Evolutionary conservation across 1,139 yeast species (phyloP).

Genomic region (Wickerhamiella infanticola): DNA sequence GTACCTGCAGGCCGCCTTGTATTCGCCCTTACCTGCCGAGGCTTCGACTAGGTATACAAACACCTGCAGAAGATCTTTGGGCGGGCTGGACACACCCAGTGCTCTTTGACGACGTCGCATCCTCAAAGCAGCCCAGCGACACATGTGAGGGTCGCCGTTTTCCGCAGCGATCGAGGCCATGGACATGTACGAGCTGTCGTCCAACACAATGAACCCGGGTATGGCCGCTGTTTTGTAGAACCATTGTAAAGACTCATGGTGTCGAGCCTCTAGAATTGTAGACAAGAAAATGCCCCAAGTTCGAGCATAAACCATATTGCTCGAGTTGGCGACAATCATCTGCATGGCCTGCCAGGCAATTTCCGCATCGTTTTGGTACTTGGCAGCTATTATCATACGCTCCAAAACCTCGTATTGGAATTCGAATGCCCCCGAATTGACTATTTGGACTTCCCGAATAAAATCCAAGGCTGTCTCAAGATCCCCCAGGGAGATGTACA

Average conservation of each 20-base stretch:
- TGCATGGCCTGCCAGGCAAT: constrained; percentile 18
- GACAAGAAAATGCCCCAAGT: constrained; percentile 24
- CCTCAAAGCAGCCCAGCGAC: constrained; percentile 21
- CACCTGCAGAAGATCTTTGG: constrained; percentile 9
- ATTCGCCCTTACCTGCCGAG: constrained; percentile 13
- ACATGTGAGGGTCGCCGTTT: constrained; percentile 16
- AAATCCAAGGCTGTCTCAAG: constrained; percentile 18
- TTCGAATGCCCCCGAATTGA: constrained; percentile 13
- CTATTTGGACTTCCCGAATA: constrained; percentile 16
- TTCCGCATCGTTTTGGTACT: constrained; percentile 19
- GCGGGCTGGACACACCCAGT: background rate
- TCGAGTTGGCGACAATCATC: background rate
- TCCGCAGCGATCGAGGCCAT: constrained; percentile 19
- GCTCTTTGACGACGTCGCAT: constrained; percentile 14
- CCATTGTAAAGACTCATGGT: constrained; percentile 20
- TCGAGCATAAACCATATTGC: constrained; percentile 18
- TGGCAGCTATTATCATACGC: constrained; percentile 16
- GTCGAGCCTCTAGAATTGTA: constrained; percentile 15
- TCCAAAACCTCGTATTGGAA: constrained; percentile 19
- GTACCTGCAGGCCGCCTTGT: constrained; percentile 12
- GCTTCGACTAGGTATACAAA: constrained; percentile 19
- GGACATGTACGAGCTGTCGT: constrained; percentile 18
- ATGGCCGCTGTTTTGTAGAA: constrained; percentile 18
- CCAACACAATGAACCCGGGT: constrained; percentile 21
- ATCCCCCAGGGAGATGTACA: constrained; percentile 14